Conservation (phyloP, 768 basidiomycete genomes). For the Gymnopilus dilepis region DNA sequence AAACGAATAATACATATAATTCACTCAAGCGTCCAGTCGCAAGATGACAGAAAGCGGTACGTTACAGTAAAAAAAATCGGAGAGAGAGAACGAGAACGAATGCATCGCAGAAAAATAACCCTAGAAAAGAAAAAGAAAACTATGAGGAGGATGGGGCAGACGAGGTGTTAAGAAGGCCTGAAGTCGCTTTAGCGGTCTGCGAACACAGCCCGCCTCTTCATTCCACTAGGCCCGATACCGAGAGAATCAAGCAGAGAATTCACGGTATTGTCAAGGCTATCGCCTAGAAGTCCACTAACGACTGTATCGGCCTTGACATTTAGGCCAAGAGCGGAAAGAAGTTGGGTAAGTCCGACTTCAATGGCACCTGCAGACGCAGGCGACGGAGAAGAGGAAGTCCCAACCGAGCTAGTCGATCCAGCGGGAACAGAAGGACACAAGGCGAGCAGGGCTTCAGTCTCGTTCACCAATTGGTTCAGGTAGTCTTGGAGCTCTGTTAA, state of each 20-base stretch:
- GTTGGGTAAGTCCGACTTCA: constrained; percentile 22
- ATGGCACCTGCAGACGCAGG: constrained; percentile 10
- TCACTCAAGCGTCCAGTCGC: constrained; percentile 1
- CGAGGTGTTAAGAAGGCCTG: background rate
- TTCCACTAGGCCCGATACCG: constrained; percentile 19
- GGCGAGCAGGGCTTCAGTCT: constrained; percentile 10
- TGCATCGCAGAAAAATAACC: constrained; percentile 7
- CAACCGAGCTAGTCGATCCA: background rate
- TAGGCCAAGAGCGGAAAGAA: constrained; percentile 22
- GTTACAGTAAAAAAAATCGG: background rate
- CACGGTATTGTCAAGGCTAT: constrained; percentile 13
- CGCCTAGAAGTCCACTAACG: constrained; percentile 20
- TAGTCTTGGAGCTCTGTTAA: constrained; percentile 1
- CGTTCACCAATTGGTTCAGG: background rate
- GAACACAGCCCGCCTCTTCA: constrained; percentile 1
- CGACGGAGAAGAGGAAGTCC: background rate
- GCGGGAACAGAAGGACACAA: constrained; percentile 10
- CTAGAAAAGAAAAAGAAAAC: constrained; percentile 11
- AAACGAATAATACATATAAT: background rate
- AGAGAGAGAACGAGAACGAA: constrained; percentile 11
- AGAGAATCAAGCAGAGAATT: constrained; percentile 16
- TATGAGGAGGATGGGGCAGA: background rate
- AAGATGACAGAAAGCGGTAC: background rate
- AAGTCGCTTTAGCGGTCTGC: background rate
- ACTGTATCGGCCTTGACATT: constrained; percentile 16